phyloP scores from a whole-genome alignment of 2,329 filamentous ascomycete genomes.

The Diplodia scrobiculata region DNA sequence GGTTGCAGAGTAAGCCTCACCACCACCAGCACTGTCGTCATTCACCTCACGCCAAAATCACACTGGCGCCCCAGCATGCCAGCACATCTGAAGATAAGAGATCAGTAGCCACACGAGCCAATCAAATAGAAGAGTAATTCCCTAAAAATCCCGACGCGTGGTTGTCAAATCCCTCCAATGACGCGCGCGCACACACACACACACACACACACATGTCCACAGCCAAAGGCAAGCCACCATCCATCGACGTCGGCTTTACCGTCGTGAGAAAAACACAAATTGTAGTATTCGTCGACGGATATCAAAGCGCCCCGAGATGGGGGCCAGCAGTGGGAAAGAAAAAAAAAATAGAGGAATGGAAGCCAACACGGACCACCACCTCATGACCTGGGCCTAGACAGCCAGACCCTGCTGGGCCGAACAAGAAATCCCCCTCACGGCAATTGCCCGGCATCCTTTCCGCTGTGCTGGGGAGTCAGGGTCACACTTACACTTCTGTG shows the following conservation, averaged over 20 bases:
- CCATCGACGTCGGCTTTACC: neutral
- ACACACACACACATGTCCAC: neutral
- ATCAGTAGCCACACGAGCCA: neutral
- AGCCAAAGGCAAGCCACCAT: neutral
- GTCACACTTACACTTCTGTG: too few species aligned
- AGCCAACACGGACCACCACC: neutral
- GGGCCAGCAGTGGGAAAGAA: neutral
- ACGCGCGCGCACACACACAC: too few species aligned
- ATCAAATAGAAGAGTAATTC: neutral
- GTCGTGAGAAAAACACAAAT: neutral
- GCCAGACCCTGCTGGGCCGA: neutral
- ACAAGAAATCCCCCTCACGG: neutral
- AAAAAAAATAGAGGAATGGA: neutral
- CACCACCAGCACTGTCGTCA: neutral
- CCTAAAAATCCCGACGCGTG: neutral
- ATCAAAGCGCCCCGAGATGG: neutral
- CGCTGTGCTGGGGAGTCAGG: too few species aligned
- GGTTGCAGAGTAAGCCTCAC: neutral
- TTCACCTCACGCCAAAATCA: neutral
- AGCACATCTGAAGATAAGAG: neutral
- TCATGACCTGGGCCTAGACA: neutral
- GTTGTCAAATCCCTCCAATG: too few species aligned
- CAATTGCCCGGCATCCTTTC: neutral
- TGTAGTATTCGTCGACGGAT: neutral
- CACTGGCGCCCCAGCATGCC: neutral